Base-by-base conservation (phyloP, 345 rosid genomes). In the Murraya koenigii region DNA sequence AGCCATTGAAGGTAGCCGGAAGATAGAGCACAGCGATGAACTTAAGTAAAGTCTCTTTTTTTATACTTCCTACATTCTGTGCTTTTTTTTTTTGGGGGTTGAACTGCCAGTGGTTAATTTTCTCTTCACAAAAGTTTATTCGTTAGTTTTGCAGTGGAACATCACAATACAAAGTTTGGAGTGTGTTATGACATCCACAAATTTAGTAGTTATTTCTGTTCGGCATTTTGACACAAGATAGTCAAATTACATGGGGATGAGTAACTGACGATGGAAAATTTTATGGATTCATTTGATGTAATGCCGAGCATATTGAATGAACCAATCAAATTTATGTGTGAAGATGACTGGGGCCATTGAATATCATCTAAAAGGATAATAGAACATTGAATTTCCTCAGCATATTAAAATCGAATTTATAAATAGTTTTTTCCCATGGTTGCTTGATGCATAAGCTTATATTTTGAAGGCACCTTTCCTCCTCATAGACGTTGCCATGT, bases 1-100 rank as follows among this genome's bases (percentile, higher is more conserved):
- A 30, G 89, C 88, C 28, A 90, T 90, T 74, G 88, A 89, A 75
- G 96, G 97, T 71, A 90, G 97, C 71, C 83, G 94, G 68, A 95
- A 93, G 82, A 81, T 95, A 62, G 89, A 77, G 74, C 98, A 95
- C 85, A 95, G 87, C 0, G 75, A 90, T 78, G 98, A 89, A 80
- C 71, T 89, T 63, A 78, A 79, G 97, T 93, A 87, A 76, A 75
- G 62, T 49, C 69, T 78, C 49, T 32, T 39, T 62, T 25, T 71
- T 38, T 61, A 25, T 70, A 23, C 72, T 19, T 71, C 13, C 13
- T 54, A 7, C 15, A 22, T 77, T 44, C 36, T 25, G 66, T 72
- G 52, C 63, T 19, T 41, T 78, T 20, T 74, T 32, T 72, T 70
- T 38, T 28, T 32, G 17, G 5, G 2, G 7, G 22, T 1, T 35